A percentile compares a stretch with the other conserved stretches of the same genome.
These are phyloP conservation scores for Alopecurus myosuroides DNA, from an alignment of 176 grass and related monocot species.

Conservation along the genomic window DNA sequence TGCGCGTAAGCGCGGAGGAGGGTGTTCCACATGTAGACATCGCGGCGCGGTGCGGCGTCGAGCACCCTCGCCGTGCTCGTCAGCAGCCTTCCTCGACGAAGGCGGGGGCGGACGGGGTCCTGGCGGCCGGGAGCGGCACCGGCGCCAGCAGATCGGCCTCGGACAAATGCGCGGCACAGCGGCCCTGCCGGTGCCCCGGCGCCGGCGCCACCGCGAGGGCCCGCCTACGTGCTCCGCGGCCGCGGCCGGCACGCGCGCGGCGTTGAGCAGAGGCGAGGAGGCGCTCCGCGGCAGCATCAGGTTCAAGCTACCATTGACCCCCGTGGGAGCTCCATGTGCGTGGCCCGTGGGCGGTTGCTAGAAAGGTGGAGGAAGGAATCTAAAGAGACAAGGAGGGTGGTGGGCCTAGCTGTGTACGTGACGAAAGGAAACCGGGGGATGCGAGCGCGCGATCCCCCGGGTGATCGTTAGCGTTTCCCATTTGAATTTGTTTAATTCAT, in stretches of 20 bases:
- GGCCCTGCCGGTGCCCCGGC: background rate
- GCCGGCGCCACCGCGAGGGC: background rate
- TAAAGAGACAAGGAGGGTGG: too few relatives aligned
- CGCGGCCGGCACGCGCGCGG: background rate
- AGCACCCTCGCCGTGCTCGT: conserved; percentile 48
- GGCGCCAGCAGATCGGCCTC: conserved; percentile 28
- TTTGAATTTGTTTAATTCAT: too few relatives aligned
- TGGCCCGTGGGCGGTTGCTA: too few relatives aligned
- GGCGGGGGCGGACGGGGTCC: background rate
- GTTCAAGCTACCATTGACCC: too few relatives aligned
- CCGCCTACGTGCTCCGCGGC: conserved; percentile 1
- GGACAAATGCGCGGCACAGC: conserved; percentile 41
- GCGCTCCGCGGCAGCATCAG: conserved; percentile 52
- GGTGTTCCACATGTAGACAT: conserved; percentile 81
- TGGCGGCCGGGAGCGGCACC: background rate
- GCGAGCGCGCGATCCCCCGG: too few relatives aligned
- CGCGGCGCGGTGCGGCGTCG: conserved; percentile 42
- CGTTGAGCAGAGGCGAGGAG: conserved; percentile 43
- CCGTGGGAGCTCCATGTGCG: too few relatives aligned
- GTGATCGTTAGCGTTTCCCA: too few relatives aligned
- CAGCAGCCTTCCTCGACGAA: conserved; percentile 35
- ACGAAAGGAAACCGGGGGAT: too few relatives aligned
- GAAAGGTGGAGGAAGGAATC: too few relatives aligned
- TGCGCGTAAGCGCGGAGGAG: conserved; percentile 60
- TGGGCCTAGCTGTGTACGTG: too few relatives aligned